These are phyloP conservation scores for Trichoderma citrinoviride DNA, from an alignment of 2,329 filamentous ascomycete genomes.

Conservation along the genomic window DNA sequence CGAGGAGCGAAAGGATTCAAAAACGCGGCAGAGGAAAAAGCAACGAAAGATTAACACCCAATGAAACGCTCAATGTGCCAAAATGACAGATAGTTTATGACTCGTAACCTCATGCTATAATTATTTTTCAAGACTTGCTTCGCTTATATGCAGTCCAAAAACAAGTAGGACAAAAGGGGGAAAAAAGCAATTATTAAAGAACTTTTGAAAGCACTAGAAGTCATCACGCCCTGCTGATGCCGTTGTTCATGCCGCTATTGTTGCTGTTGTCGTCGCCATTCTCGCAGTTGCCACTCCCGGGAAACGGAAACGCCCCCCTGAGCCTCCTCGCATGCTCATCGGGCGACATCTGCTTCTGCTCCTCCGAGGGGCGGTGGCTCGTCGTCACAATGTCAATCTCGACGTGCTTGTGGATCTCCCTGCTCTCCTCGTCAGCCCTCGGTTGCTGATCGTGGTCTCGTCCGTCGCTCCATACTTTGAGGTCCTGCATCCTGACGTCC, in stretches of 20 bases:
- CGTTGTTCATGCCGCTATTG: too few species aligned
- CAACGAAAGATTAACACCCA: neutral
- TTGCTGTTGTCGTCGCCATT: too few species aligned
- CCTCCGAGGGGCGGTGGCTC: neutral
- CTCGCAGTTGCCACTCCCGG: neutral
- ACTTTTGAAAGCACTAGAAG: neutral
- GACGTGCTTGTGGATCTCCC: constrained; percentile 4
- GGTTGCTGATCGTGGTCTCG: neutral
- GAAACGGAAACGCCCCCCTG: neutral
- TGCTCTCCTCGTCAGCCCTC: neutral
- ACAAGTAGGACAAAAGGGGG: neutral
- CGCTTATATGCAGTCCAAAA: neutral
- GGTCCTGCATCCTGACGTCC: constrained; percentile 25
- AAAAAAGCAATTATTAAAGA: neutral
- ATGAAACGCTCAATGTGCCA: neutral
- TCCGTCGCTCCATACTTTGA: constrained; percentile 19
- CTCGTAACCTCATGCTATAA: neutral
- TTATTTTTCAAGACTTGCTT: neutral
- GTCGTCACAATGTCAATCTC: constrained; percentile 6
- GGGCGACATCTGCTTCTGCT: neutral
- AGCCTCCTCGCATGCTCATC: constrained; percentile 11
- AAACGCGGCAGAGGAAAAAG: neutral
- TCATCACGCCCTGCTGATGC: neutral
- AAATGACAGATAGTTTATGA: neutral
- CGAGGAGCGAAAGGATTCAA: too few species aligned